Percentiles rank a stretch among this genome's conserved stretches.
Conservation (phyloP, 495 filamentous ascomycete species). For the Aspergillus sparsus region DNA sequence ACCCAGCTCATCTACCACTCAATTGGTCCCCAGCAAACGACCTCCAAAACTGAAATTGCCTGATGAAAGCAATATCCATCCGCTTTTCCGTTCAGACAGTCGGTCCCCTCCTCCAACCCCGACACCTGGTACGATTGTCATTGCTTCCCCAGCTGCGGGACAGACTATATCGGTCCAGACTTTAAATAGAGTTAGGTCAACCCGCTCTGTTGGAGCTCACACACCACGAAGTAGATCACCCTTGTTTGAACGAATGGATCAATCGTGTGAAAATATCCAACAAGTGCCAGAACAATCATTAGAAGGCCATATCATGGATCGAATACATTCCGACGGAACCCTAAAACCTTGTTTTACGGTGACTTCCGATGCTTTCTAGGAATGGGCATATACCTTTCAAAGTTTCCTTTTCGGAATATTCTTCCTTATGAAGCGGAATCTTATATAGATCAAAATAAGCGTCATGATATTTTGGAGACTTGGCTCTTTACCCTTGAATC, state of each 20-base stretch:
- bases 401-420: too few relatives aligned
- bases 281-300: background rate
- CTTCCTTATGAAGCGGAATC: too few relatives aligned
- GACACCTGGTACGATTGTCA: slow-evolving; percentile 68
- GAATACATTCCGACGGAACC: background rate
- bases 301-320: background rate
- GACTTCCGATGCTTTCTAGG: background rate
- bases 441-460: too few relatives aligned
- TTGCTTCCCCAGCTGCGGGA: slow-evolving; percentile 69
- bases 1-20: slow-evolving; percentile 26
- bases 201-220: slow-evolving; percentile 52
- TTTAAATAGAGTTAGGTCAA: slow-evolving; percentile 67
- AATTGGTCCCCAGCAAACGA: slow-evolving; percentile 22
- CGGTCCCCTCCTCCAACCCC: slow-evolving; percentile 68
- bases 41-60: slow-evolving; percentile 22
- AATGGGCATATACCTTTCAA: background rate
- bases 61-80: slow-evolving; percentile 78
- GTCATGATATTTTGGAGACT: too few relatives aligned
- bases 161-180: slow-evolving; percentile 62
- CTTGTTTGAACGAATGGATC: slow-evolving; percentile 24
- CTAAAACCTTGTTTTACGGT: background rate
- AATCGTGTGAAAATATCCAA: background rate
- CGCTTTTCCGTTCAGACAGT: slow-evolving; percentile 76
- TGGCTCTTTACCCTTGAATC: too few relatives aligned
- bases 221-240: slow-evolving; percentile 30